Conservation (phyloP, 2,329 filamentous ascomycete species). For the Talaromyces sp. region DNA sequence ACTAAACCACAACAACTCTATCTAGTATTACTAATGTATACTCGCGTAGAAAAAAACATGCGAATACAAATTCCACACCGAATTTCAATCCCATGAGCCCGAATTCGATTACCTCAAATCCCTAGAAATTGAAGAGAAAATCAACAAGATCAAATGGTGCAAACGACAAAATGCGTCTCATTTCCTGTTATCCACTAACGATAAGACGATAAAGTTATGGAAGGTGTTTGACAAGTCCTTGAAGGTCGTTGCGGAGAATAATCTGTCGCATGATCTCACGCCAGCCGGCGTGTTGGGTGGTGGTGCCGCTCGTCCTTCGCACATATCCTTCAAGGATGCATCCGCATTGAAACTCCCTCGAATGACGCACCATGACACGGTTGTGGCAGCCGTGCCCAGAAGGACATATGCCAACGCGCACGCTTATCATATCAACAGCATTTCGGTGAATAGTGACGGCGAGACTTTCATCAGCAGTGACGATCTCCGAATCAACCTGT, state of each 20-base stretch:
- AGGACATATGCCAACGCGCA: constrained; percentile 97
- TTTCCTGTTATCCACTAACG: constrained; percentile 96
- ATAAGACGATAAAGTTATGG: constrained; percentile 99
- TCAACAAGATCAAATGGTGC: constrained; percentile 99
- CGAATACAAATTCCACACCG: constrained; percentile 99
- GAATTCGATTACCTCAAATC: constrained; percentile 99
- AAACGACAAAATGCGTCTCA: constrained; percentile 96
- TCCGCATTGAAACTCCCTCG: constrained; percentile 87
- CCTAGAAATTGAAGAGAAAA: constrained; percentile 99
- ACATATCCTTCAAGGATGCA: constrained; percentile 70
- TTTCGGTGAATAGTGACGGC: constrained; percentile 99
- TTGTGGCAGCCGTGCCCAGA: constrained; percentile 91
- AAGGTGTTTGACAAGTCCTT: constrained; percentile 99
- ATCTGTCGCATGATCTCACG: constrained; percentile 89
- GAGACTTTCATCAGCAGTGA: constrained; percentile 99
- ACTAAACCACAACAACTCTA: constrained; percentile 28
- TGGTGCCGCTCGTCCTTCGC: constrained; percentile 67
- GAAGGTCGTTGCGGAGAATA: constrained; percentile 98
- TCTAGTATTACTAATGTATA: neutral
- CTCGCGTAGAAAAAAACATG: constrained; percentile 88
- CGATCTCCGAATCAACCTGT: constrained; percentile 93
- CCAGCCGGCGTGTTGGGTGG: constrained; percentile 69
- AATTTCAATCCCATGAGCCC: constrained; percentile 98
- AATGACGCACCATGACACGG: constrained; percentile 95
- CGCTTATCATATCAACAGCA: constrained; percentile 99